These are phyloP conservation scores for Elaeis guineensis DNA, from an alignment of 176 grass and related monocot species.

Conservation along the genomic window DNA sequence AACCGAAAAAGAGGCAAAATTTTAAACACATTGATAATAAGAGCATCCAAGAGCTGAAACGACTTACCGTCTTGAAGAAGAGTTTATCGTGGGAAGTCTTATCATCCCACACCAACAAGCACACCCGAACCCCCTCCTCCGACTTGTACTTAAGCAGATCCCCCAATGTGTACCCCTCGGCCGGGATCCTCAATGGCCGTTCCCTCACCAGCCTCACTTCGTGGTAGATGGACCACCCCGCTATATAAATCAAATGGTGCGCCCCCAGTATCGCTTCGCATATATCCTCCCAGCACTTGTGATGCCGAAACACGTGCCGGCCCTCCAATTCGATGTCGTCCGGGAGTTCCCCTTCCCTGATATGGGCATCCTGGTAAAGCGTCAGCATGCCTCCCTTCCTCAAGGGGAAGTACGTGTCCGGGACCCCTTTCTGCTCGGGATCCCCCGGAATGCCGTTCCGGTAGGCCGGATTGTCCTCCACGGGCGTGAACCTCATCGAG, in stretches of 20 bases:
- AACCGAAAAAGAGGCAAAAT: too few species aligned
- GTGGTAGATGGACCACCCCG: conserved; percentile 57
- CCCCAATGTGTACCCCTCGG: conserved; percentile 31
- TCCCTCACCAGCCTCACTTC: conserved; percentile 40
- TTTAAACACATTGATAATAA: too few species aligned
- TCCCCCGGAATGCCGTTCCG: conserved; percentile 32
- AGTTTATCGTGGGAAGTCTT: conserved; percentile 34
- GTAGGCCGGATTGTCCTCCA: conserved; percentile 14
- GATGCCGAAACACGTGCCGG: conserved; percentile 10
- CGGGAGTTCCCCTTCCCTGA: conserved; percentile 10
- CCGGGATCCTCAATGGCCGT: conserved; percentile 23
- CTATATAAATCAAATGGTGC: conserved; percentile 71
- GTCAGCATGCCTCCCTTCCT: conserved; percentile 44
- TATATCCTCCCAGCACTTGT: conserved; percentile 89
- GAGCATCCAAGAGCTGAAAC: too few species aligned
- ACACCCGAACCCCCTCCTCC: conserved; percentile 62
- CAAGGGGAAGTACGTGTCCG: conserved; percentile 50
- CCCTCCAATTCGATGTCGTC: conserved; percentile 8
- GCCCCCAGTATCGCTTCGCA: conserved; percentile 58
- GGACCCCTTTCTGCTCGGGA: not conserved
- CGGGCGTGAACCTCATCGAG: conserved; percentile 25
- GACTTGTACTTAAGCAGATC: conserved; percentile 79
- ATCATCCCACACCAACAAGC: conserved; percentile 75
- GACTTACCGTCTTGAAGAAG: conserved; percentile 31
- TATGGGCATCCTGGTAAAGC: conserved; percentile 82